These are phyloP conservation scores for Metarhizium rileyi DNA, from an alignment of 2,329 filamentous ascomycete species.

Conservation along the genomic window DNA sequence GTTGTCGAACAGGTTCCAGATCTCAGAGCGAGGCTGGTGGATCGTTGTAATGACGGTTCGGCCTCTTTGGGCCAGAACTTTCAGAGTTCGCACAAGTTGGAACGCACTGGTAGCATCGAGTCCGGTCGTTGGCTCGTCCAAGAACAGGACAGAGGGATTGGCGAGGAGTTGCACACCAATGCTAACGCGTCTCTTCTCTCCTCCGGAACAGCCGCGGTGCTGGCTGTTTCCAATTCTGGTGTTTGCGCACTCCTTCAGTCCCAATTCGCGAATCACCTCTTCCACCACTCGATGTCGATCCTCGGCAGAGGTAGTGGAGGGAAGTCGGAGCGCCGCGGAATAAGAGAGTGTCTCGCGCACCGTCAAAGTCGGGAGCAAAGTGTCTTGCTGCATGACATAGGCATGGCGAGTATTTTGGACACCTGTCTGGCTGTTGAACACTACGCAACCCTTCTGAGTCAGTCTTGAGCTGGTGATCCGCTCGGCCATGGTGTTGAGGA, in stretches of 20 bases:
- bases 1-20: slow-evolving; percentile 68
- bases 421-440: slow-evolving; percentile 50
- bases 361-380: slow-evolving; percentile 62
- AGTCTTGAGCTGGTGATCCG: slow-evolving; percentile 49
- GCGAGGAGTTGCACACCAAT: slow-evolving; percentile 72
- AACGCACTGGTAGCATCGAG: slow-evolving; percentile 70
- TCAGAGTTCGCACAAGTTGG: slow-evolving; percentile 61
- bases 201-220: slow-evolving; percentile 68
- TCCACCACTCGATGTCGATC: slow-evolving; percentile 59
- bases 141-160: slow-evolving; percentile 67
- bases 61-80: slow-evolving; percentile 56
- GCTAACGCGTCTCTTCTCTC: slow-evolving; percentile 66
- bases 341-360: slow-evolving; percentile 68
- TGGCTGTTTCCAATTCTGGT: slow-evolving; percentile 62
- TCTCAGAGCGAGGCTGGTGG: slow-evolving; percentile 69
- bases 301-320: slow-evolving; percentile 46
- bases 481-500: slow-evolving; percentile 63
- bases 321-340: slow-evolving; percentile 61
- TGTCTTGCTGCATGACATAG: slow-evolving; percentile 70
- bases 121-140: slow-evolving; percentile 72
- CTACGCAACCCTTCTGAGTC: slow-evolving; percentile 41
- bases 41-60: slow-evolving; percentile 66
- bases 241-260: slow-evolving; percentile 67
- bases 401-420: slow-evolving; percentile 48
- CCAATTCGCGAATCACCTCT: slow-evolving; percentile 65